These are phyloP conservation scores for Gloeophyllum trabeum DNA, from an alignment of 768 basidiomycete species.

Conservation along the genomic window DNA sequence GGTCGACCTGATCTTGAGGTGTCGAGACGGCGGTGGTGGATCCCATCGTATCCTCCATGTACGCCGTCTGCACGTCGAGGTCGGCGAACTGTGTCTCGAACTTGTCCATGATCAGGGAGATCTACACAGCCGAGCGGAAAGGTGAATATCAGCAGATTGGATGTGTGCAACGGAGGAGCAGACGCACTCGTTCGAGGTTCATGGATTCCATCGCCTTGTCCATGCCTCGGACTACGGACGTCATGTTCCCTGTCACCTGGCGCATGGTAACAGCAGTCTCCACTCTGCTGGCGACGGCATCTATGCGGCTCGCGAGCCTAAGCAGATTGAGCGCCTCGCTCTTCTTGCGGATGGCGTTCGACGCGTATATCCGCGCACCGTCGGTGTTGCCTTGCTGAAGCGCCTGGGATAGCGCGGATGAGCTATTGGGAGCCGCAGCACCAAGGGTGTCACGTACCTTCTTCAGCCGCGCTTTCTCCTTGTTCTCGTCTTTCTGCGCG, in stretches of 20 bases:
- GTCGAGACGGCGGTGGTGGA: constrained; percentile 87
- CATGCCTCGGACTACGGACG: constrained; percentile 94
- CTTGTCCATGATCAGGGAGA: constrained; percentile 98
- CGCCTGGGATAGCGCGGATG: too few species aligned
- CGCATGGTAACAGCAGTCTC: constrained; percentile 99
- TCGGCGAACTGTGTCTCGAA: constrained; percentile 96
- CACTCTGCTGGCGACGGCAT: constrained; percentile 92
- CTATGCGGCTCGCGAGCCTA: constrained; percentile 82
- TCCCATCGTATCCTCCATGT: constrained; percentile 97
- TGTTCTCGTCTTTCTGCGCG: constrained; percentile 88
- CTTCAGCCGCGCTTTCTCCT: constrained; percentile 86
- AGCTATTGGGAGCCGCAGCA: neutral
- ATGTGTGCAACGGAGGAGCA: neutral
- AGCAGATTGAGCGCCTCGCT: constrained; percentile 87
- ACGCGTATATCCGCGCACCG: constrained; percentile 94
- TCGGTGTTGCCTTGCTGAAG: constrained; percentile 94
- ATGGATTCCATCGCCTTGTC: constrained; percentile 98
- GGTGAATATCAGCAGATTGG: neutral
- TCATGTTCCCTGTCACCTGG: constrained; percentile 93
- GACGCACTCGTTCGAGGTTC: constrained; percentile 89
- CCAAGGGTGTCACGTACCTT: constrained; percentile 43
- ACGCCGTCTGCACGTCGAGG: constrained; percentile 93
- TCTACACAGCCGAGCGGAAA: constrained; percentile 34
- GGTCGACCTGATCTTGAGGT: constrained; percentile 95
- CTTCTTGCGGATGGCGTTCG: constrained; percentile 98